Base-by-base conservation (phyloP, 176 grass and related monocot species). In the Cenchrus fungigraminus region DNA sequence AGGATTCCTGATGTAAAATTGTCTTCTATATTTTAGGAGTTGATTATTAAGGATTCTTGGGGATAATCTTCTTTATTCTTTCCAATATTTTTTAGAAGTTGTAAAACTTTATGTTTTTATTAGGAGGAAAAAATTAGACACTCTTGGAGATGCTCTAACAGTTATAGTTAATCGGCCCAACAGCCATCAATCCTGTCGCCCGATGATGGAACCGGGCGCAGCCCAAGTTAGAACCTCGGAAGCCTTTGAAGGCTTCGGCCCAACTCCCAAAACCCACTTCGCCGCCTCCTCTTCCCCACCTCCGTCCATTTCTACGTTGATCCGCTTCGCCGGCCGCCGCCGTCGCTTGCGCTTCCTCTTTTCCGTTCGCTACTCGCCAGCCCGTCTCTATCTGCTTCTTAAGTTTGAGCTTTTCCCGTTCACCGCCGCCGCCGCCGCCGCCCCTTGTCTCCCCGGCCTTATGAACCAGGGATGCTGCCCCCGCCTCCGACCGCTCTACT, bases 381-480 rank as follows among this genome's bases (percentile, higher is more conserved):
- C 47, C 15, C 51, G 0, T 43, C 78, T 9, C 50, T 16, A 14
- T 43, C 61, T 57, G 40, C 50, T 20, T 34, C 16, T 45, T 64
- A 22, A 5, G 22, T 25, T 25, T 25, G 22, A 25, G 47, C 16
- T 4, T 64, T 81, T 72, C 51, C 68, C 34, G 3, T 37, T 19
- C 1, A 4, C 51, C 3, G 12, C 56, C 56, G 11, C 12, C 37
- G 50, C 20, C 8, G 2, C 58, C 6, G 50, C 10, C 8, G 37
- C 25, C 25, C 19, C 12, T 14, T 22, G 61, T 64, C 42, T 50
- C 52, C 45, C 19, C 57, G 60, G 51, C 54, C 69, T 49, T 53
- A 91, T 91, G 89, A 61, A 73, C 54, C 71, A 17, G 12, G 20
- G 80, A 87, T 91, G 89, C 79, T 55, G 4, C 53, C 16, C 13